These are phyloP conservation scores for Rhizophagus sp. DNA, from an alignment of 192 early-diverging fungal species.

Conservation along the genomic window DNA sequence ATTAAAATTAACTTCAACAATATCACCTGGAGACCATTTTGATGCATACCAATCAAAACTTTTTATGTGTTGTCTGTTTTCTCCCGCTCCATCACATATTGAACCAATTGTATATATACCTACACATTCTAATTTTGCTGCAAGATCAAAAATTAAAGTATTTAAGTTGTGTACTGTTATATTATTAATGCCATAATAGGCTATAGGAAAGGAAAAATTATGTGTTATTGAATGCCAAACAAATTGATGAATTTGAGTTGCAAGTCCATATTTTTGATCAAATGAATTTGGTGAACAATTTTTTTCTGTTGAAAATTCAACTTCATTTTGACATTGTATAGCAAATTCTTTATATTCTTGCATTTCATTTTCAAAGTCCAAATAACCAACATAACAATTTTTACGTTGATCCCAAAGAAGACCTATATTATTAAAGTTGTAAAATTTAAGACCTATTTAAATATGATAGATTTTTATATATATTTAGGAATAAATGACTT, in stretches of 20 bases:
- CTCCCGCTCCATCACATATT: neutral
- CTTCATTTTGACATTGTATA: neutral
- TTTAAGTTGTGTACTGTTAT: neutral
- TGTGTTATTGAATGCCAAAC: constrained; percentile 6
- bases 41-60: constrained; percentile 17
- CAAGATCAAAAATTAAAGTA: neutral
- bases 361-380: constrained; percentile 6
- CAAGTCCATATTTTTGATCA: neutral
- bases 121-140: neutral
- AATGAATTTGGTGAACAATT: neutral
- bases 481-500: neutral
- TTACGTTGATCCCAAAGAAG: neutral
- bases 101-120: neutral
- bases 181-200: constrained; percentile 3
- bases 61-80: constrained; percentile 4
- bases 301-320: neutral
- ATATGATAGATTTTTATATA: no score
- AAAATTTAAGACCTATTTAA: no score
- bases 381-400: constrained; percentile 10
- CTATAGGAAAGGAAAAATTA: constrained; percentile 15
- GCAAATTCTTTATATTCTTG: constrained; percentile 2
- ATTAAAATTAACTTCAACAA: neutral
- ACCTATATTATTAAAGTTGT: no score
- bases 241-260: neutral
- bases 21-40: neutral